These are phyloP conservation scores for Aquilaria agallochum DNA, from an alignment of 441 rosid species.

Conservation along the genomic window DNA sequence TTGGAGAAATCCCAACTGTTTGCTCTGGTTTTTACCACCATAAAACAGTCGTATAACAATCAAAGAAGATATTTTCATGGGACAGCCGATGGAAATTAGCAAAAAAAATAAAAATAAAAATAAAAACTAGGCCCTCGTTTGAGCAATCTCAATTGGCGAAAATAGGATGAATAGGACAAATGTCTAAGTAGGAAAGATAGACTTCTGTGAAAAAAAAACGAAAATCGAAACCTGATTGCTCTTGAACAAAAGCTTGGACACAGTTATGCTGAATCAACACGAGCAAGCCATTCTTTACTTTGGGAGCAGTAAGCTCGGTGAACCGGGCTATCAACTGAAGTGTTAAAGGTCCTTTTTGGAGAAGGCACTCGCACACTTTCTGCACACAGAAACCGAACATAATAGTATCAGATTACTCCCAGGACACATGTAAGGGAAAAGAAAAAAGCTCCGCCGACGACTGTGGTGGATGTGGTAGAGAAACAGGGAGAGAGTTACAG, in stretches of 20 bases:
- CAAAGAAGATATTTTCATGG: neutral
- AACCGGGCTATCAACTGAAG: conserved; percentile 38
- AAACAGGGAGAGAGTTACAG: conserved; percentile 34
- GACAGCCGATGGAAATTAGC: conserved; percentile 1
- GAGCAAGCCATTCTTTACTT: conserved; percentile 62
- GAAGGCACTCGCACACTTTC: conserved; percentile 88
- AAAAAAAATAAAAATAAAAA: conserved; percentile 4
- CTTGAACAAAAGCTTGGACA: conserved; percentile 64
- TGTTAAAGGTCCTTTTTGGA: conserved; percentile 61
- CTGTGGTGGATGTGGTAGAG: neutral
- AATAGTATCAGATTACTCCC: neutral
- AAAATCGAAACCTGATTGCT: conserved; percentile 31
- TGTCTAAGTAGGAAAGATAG: neutral
- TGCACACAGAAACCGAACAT: conserved; percentile 21
- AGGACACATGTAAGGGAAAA: no score
- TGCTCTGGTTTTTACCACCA: neutral
- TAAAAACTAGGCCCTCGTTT: neutral
- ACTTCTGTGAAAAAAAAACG: neutral
- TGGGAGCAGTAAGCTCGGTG: conserved; percentile 33
- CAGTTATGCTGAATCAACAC: conserved; percentile 90
- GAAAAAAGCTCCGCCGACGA: no score
- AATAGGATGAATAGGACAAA: neutral
- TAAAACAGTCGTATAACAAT: neutral
- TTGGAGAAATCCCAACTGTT: neutral
- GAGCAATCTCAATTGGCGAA: neutral